Conservation (phyloP, 129 eudicot genomes). For the Centella asiatica region DNA sequence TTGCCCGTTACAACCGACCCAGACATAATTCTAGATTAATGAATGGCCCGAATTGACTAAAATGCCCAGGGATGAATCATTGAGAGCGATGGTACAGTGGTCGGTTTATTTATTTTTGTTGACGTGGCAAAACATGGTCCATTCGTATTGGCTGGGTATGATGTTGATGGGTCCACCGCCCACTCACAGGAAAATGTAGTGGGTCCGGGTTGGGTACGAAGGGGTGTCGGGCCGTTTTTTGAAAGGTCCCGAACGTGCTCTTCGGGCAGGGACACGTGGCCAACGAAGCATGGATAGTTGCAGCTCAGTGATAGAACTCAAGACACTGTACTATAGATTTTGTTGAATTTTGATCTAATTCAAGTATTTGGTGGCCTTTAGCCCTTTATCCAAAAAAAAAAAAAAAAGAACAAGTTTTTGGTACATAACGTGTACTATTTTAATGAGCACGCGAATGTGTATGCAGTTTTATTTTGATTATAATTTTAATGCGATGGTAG, state of each 20-base stretch:
- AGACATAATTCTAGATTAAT: slow-evolving; percentile 16
- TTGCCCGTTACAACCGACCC: slow-evolving; percentile 37
- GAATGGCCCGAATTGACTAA: background rate
- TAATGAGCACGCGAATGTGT: too few species aligned
- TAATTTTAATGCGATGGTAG: too few species aligned
- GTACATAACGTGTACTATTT: too few species aligned
- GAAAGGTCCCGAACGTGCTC: background rate
- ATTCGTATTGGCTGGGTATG: too few species aligned
- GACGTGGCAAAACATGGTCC: background rate
- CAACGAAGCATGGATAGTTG: background rate
- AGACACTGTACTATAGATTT: background rate
- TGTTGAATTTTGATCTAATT: background rate
- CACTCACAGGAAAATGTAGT: background rate
- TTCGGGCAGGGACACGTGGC: background rate
- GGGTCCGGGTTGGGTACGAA: background rate
- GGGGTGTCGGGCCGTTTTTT: background rate
- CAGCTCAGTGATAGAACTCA: background rate
- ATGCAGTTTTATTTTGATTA: too few species aligned
- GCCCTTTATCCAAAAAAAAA: too few species aligned
- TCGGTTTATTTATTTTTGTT: slow-evolving; percentile 11
- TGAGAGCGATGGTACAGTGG: slow-evolving; percentile 29
- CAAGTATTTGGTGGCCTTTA: background rate
- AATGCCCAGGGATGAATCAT: slow-evolving; percentile 7
- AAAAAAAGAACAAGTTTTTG: too few species aligned
- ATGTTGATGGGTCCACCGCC: background rate